phyloP scores from a whole-genome alignment of 768 basidiomycete genomes.

The Roridomyces roridus region DNA sequence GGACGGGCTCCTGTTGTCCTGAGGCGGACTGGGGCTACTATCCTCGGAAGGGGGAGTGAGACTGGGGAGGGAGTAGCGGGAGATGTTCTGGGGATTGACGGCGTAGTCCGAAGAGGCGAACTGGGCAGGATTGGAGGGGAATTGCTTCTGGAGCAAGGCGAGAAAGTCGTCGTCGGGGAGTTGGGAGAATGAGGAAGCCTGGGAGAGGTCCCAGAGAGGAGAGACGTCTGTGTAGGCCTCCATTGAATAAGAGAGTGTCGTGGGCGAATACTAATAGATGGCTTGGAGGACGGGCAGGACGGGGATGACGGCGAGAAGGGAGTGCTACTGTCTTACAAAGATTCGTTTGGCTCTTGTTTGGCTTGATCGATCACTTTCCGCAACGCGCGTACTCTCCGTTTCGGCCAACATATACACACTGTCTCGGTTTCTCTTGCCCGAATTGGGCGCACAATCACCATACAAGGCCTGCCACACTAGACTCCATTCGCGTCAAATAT shows the following conservation, averaged over 20 bases:
- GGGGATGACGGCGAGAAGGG: constrained; percentile 10
- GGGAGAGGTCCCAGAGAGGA: constrained; percentile 73
- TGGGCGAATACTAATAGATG: too few relatives aligned
- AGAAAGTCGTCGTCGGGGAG: constrained; percentile 81
- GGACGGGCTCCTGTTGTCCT: constrained; percentile 42
- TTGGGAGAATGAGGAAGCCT: constrained; percentile 63
- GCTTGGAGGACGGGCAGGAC: not conserved
- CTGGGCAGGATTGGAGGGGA: constrained; percentile 39
- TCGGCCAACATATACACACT: too few relatives aligned
- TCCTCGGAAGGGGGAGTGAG: constrained; percentile 74
- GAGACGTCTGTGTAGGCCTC: constrained; percentile 53
- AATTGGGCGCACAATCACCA: too few relatives aligned
- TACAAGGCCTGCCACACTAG: too few relatives aligned
- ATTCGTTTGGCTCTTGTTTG: not conserved
- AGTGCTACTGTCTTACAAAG: constrained; percentile 18
- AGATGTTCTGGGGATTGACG: constrained; percentile 67
- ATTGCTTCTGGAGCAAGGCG: constrained; percentile 79
- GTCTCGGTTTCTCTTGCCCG: too few relatives aligned
- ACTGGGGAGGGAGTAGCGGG: constrained; percentile 53
- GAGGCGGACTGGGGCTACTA: constrained; percentile 80
- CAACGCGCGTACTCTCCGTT: not conserved
- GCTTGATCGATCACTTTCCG: constrained; percentile 9
- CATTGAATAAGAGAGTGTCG: too few relatives aligned
- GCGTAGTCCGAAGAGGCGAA: constrained; percentile 33
- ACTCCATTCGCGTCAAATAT: too few relatives aligned